These are phyloP conservation scores for Cadophora gregata DNA, from an alignment of 2,329 filamentous ascomycete genomes.

Conservation along the genomic window DNA sequence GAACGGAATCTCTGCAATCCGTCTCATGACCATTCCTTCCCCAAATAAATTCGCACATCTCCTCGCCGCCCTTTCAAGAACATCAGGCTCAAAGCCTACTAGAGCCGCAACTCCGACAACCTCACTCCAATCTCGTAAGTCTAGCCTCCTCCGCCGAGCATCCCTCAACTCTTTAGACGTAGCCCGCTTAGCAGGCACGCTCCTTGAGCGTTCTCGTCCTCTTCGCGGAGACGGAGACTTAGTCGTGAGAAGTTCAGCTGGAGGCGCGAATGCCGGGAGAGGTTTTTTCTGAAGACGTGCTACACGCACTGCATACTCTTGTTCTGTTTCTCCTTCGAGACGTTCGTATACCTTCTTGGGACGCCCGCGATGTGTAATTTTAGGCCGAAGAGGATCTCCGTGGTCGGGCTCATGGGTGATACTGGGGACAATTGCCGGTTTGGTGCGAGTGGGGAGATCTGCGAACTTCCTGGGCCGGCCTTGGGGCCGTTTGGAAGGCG, in stretches of 20 bases:
- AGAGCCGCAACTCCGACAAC: constrained; percentile 80
- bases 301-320: constrained; percentile 55
- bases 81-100: constrained; percentile 69
- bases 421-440: not conserved
- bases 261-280: constrained; percentile 46
- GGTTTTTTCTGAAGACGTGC: constrained; percentile 50
- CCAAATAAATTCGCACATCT: constrained; percentile 79
- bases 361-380: constrained; percentile 36
- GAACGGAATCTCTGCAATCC: constrained; percentile 33
- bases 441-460: constrained; percentile 30
- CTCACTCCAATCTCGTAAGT: constrained; percentile 78
- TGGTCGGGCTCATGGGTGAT: constrained; percentile 14
- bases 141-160: constrained; percentile 30
- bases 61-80: constrained; percentile 71
- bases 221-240: constrained; percentile 16
- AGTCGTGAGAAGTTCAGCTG: not conserved
- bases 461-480: constrained; percentile 39
- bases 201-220: constrained; percentile 12
- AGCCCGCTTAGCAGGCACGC: constrained; percentile 22
- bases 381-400: constrained; percentile 27
- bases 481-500: constrained; percentile 23
- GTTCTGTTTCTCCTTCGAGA: constrained; percentile 43
- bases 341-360: constrained; percentile 39
- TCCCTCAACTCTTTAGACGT: constrained; percentile 21
- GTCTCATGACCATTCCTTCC: constrained; percentile 66